These are phyloP conservation scores for Samsoniella hepiali DNA, from an alignment of 2,329 filamentous ascomycete species.

Conservation along the genomic window DNA sequence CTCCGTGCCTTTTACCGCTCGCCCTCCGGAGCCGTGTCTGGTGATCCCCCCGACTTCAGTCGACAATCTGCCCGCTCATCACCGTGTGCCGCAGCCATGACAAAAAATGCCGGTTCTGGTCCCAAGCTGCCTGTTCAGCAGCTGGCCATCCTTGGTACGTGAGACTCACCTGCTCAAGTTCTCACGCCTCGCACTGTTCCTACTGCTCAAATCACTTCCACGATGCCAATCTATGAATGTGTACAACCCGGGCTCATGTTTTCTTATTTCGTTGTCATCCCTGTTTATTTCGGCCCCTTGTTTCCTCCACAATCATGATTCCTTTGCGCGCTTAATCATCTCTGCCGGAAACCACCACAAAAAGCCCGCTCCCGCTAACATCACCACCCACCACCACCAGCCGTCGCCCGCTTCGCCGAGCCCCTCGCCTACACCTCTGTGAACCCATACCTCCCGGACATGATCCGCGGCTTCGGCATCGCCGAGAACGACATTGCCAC, in stretches of 20 bases:
- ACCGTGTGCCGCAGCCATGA: not conserved
- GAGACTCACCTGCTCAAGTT: too few species aligned
- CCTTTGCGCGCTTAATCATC: not conserved
- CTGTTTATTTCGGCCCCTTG: too few species aligned
- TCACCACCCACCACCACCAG: slow-evolving; percentile 42
- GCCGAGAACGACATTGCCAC: slow-evolving; percentile 68
- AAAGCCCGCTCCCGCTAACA: not conserved
- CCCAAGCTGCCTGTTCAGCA: slow-evolving; percentile 73
- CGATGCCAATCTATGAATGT: too few species aligned
- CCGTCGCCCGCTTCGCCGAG: slow-evolving; percentile 75
- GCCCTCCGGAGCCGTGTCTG: not conserved
- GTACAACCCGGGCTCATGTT: too few species aligned
- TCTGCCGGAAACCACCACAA: not conserved
- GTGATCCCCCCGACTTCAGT: not conserved
- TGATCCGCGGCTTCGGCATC: slow-evolving; percentile 77
- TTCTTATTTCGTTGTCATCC: too few species aligned
- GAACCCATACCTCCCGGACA: slow-evolving; percentile 70
- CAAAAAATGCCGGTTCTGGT: slow-evolving; percentile 23
- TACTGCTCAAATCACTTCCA: too few species aligned
- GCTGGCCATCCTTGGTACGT: slow-evolving; percentile 72
- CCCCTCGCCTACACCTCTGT: slow-evolving; percentile 70
- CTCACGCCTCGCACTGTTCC: too few species aligned
- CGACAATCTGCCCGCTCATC: not conserved
- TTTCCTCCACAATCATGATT: not conserved
- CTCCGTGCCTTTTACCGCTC: not conserved